Conservation (phyloP, 345 rosid species). For the Ailanthus altissimus region DNA sequence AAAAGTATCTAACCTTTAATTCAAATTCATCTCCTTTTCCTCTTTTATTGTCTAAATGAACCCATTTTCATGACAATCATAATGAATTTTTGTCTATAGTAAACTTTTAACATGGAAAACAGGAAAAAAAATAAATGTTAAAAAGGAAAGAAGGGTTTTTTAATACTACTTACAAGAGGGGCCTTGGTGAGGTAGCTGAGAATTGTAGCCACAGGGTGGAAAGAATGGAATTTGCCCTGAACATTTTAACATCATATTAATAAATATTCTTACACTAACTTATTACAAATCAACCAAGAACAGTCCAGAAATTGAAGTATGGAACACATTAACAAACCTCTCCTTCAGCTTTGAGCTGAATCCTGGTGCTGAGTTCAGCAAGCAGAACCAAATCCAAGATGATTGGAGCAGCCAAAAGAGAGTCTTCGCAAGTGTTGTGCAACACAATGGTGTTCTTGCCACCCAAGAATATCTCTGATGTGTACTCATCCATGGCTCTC, state of each 20-base stretch:
- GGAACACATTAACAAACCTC: slow-evolving; percentile 49
- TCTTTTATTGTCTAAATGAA: too few species aligned
- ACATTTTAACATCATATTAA: slow-evolving; percentile 11
- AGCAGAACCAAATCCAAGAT: slow-evolving; percentile 93
- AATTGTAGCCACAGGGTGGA: slow-evolving; percentile 97
- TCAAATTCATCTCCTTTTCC: not conserved
- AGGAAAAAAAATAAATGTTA: too few species aligned
- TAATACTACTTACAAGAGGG: slow-evolving; percentile 67
- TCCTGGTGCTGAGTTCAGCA: slow-evolving; percentile 90
- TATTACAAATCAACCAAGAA: not conserved
- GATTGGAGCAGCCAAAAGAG: slow-evolving; percentile 96
- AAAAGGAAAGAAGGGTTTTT: not conserved
- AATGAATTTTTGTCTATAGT: not conserved
- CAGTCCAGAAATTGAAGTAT: not conserved
- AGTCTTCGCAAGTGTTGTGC: slow-evolving; percentile 97
- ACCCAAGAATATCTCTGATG: slow-evolving; percentile 98
- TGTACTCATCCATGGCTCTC: slow-evolving; percentile 99
- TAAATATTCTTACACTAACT: not conserved
- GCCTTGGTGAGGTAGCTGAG: slow-evolving; percentile 99
- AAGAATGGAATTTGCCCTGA: slow-evolving; percentile 92
- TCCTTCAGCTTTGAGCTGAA: slow-evolving; percentile 77
- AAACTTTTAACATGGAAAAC: not conserved
- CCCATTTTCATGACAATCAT: too few species aligned
- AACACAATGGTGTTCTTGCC: slow-evolving; percentile 87
- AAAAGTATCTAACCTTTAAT: not conserved